Base-by-base conservation (phyloP, 768 basidiomycete genomes). In the Russula griseocarnosa region DNA sequence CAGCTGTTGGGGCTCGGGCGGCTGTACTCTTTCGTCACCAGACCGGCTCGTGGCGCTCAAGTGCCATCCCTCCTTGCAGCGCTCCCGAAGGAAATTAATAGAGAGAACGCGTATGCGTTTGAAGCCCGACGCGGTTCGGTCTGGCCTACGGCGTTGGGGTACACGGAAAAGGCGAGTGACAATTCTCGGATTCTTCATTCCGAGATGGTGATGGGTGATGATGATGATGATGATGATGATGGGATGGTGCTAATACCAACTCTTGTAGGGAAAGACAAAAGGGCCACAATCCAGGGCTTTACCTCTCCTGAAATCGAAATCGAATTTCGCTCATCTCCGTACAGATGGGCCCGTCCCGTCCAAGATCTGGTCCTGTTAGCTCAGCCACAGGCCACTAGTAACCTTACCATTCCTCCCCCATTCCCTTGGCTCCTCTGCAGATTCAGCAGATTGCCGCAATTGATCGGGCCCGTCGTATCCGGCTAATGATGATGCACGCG, bases 361-460 rank as follows among this genome's bases (percentile, higher is more conserved):
- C 26, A 26, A 50, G 58, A 60, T 60, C 58, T 60, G 9, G 42
- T 58, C 22, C 38, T 40, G 10, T 51, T 59, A n/a, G 32, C 36
- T 18, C 58, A 49, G 47, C 54, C 42, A 30, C 55, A 46, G 5
- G 20, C 55, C 42, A 44, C 55, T 22, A 57, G 34, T 22, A 11
- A 24, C 22, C 24, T 42, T 18, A 20, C 30, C 56, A 2, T 32
- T 22, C n/a, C 20, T 9, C 50, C 22, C 9, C 47, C 49, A 51
- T 40, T 16, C 10, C 61, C 54, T 55, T 64, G 63, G 63, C 58
- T 59, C 63, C 20, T 46, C 51, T 64, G 63, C 63, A 64, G 53
- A 64, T 64, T 46, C 51, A 60, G 63, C 63, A 64, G 53, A 64
- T 64, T 64, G 63, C 63, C 63, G 63, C 63, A 64, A 60, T 64